phyloP scores from a whole-genome alignment of 192 early-diverging fungal genomes.

The Blastocladiella britannica region DNA sequence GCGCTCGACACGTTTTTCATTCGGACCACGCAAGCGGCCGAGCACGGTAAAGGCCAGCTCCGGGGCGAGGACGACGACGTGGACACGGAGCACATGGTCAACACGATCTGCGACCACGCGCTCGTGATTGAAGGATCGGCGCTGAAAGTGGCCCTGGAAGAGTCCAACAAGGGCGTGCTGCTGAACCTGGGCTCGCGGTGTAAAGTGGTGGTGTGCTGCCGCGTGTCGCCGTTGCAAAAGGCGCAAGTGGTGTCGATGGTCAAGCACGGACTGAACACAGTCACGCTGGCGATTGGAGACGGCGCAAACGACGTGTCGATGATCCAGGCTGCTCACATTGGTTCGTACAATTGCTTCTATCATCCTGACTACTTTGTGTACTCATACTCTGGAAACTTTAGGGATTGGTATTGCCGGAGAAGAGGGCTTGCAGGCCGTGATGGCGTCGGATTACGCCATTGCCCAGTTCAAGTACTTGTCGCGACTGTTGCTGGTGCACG shows the following conservation, averaged over 20 bases:
- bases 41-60: slow-evolving; percentile 2
- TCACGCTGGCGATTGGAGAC: slow-evolving; percentile 58
- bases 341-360: background rate
- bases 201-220: slow-evolving; percentile 47
- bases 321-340: slow-evolving; percentile 47
- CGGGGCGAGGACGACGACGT: slow-evolving; percentile 4
- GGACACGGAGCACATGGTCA: slow-evolving; percentile 3
- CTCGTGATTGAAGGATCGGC: slow-evolving; percentile 53
- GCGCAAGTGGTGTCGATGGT: slow-evolving; percentile 50
- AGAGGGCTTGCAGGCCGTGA: slow-evolving; percentile 55
- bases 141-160: slow-evolving; percentile 23
- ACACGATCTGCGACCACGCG: slow-evolving; percentile 11
- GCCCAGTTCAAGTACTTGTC: slow-evolving; percentile 45
- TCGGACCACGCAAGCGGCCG: slow-evolving; percentile 1
- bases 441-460: slow-evolving; percentile 54
- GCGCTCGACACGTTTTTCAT: slow-evolving; percentile 14
- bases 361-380: too few species aligned
- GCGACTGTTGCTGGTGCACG: slow-evolving; percentile 46
- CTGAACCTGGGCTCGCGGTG: slow-evolving; percentile 34
- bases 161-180: slow-evolving; percentile 17
- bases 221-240: slow-evolving; percentile 58
- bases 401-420: slow-evolving; percentile 56
- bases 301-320: slow-evolving; percentile 69
- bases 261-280: slow-evolving; percentile 32
- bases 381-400: too few species aligned